Percentiles rank a stretch among this genome's conserved stretches.
phyloP scores from a whole-genome alignment of 1,284 basidiomycete genomes.

The Naganishia sp. region DNA sequence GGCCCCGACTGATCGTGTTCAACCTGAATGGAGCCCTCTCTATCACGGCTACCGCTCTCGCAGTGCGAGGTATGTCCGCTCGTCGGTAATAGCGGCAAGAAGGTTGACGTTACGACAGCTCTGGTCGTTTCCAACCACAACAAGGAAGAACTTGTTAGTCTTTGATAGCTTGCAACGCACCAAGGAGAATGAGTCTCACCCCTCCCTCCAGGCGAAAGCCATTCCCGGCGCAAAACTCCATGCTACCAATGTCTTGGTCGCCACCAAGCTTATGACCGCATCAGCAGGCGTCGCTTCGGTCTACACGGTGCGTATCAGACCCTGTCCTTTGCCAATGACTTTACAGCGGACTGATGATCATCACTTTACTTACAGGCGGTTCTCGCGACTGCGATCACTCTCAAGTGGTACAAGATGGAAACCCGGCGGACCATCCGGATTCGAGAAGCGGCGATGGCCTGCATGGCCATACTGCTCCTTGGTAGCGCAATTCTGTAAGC shows the following conservation, averaged over 20 bases:
- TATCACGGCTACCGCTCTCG: constrained; percentile 23
- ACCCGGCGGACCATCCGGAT: constrained; percentile 27
- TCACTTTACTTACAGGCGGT: neutral
- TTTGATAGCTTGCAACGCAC: neutral
- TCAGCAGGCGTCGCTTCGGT: constrained; percentile 19
- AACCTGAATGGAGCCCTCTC: constrained; percentile 26
- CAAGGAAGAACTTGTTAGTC: constrained; percentile 24
- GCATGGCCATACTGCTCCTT: constrained; percentile 18
- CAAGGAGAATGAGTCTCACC: neutral
- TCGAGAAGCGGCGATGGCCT: constrained; percentile 19
- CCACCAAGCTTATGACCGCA: constrained; percentile 13
- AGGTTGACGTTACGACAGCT: neutral
- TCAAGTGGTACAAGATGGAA: constrained; percentile 28
- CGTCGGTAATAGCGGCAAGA: neutral
- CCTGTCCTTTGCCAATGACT: neutral
- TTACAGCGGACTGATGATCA: neutral
- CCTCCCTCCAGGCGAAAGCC: neutral
- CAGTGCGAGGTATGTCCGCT: constrained; percentile 22
- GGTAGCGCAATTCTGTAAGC: constrained; percentile 25
- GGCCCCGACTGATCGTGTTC: constrained; percentile 30
- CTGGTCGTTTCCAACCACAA: constrained; percentile 24
- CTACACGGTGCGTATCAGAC: constrained; percentile 18
- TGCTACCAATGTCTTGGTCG: constrained; percentile 24
- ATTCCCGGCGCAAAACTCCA: constrained; percentile 26
- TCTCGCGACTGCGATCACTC: constrained; percentile 18